Evolutionary conservation across 345 rosid genomes (phyloP).

Genomic region (Hibiscus syriacus): DNA sequence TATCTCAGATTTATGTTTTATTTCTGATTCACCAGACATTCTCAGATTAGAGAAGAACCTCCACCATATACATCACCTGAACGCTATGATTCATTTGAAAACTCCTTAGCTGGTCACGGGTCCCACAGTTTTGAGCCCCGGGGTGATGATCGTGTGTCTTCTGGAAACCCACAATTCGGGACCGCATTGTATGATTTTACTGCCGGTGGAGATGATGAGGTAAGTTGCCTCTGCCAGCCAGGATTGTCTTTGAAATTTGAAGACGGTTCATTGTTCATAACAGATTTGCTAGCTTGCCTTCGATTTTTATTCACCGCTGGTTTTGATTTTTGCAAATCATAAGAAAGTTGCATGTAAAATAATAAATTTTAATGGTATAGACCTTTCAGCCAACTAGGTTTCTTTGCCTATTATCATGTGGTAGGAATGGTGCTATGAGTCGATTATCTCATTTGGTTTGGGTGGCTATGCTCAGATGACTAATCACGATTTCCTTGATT

Average conservation of each 20-base stretch:
- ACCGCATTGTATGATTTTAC: constrained; percentile 91
- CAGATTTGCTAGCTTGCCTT: background rate
- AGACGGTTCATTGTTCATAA: background rate
- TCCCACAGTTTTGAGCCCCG: constrained; percentile 59
- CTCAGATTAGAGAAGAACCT: constrained; percentile 91
- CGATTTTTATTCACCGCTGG: background rate
- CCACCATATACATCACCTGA: constrained; percentile 71
- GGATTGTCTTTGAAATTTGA: constrained; percentile 5
- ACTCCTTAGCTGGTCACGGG: constrained; percentile 52
- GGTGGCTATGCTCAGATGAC: background rate
- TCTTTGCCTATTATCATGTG: no score
- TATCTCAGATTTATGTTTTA: background rate
- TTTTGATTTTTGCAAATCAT: background rate
- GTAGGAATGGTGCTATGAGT: no score
- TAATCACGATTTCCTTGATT: constrained; percentile 17
- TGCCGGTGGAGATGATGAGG: constrained; percentile 99
- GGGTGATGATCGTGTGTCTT: constrained; percentile 51
- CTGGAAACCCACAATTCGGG: constrained; percentile 61
- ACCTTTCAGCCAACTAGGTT: no score
- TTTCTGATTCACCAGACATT: constrained; percentile 1
- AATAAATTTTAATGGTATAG: background rate
- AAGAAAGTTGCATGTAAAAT: background rate
- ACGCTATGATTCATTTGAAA: constrained; percentile 64
- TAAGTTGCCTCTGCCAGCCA: constrained; percentile 14
- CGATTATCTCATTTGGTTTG: background rate